Evolutionary conservation across 139 green algal species (phyloP), one percentile per base, ranked within the genome.

Genomic region (Raphidocelis subcapitata): DNA sequence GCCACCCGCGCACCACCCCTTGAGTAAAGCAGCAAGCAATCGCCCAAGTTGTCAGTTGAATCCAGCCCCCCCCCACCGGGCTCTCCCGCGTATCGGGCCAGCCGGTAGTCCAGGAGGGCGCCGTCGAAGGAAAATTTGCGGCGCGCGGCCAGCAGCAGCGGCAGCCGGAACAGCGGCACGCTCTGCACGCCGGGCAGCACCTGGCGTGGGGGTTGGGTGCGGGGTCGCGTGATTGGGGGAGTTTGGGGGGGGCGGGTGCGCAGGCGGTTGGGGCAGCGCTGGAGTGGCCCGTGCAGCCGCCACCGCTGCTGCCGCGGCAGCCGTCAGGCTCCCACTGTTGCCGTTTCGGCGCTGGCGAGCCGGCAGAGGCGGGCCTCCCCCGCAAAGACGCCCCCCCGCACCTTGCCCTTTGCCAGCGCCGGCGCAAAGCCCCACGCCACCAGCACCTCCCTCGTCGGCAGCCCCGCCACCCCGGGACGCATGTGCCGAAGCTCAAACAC

Each of bases 91-190:
- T 41, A 54, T 60, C 36, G 62, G 57, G 62, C 36, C 41, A 83
- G 36, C 71, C 47, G 65, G 28, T 87, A 82, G 12, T 88, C 75
- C 33, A 89, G 62, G 61, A 81, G 76, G 33, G 86, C 86, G 47
- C 65, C 64, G 24, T 87, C 75, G 69, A 77, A 89, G 5, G 65
- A 76, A 69, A 87, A 87, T 64, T 87, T 85, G 55, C 82, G 82
- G 54, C 71, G 67, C 3, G 84, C 84, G 4, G 67, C 69, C 35
- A 89, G 81, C 80, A 85, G 62, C 29, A 91, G 62, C 1, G 84
- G 86, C 33, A 89, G 75, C 35, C 80, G 74, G 68, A 82, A 84
- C 46, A 92, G 67, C 4, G 84, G 82, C 47, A 86, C 35, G 55
- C 64, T 79, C 55, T 87, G 86, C 31, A 33, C 60, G 3, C 86